These are phyloP conservation scores for Tylopilus sp. DNA, from an alignment of 768 basidiomycete species.

Conservation along the genomic window DNA sequence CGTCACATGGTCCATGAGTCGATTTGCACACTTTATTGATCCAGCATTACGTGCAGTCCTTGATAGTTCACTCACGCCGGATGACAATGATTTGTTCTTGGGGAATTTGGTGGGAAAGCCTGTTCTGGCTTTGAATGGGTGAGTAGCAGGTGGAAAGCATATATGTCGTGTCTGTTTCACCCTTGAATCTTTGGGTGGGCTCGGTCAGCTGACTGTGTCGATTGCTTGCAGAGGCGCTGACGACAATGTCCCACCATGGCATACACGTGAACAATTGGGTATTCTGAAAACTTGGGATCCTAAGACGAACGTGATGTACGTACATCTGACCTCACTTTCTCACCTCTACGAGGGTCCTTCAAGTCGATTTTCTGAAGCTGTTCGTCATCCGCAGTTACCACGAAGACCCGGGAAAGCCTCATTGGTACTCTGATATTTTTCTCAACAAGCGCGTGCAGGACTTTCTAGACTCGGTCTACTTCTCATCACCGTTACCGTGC, in stretches of 20 bases:
- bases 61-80: constrained; percentile 69
- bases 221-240: constrained; percentile 58
- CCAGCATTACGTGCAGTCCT: constrained; percentile 70
- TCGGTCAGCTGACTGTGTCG: not conserved
- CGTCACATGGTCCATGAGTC: constrained; percentile 66
- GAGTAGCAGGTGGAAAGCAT: constrained; percentile 13
- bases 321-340: constrained; percentile 1
- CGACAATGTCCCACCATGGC: constrained; percentile 86
- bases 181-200: not conserved
- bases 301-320: constrained; percentile 51
- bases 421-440: constrained; percentile 70
- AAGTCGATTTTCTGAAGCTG: not conserved
- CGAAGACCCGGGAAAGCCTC: constrained; percentile 60
- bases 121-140: constrained; percentile 80
- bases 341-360: not conserved
- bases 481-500: constrained; percentile 1
- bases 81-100: constrained; percentile 85
- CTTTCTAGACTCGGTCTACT: constrained; percentile 47
- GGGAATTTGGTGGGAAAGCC: constrained; percentile 71
- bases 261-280: constrained; percentile 64
- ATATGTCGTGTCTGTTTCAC: not conserved
- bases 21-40: constrained; percentile 77
- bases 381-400: constrained; percentile 41
- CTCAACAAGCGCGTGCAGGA: constrained; percentile 48
- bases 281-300: constrained; percentile 57